Percentiles rank a stretch among this genome's conserved stretches.
These are phyloP conservation scores for Dioszegia hungarica DNA, from an alignment of 768 basidiomycete species.

Conservation along the genomic window DNA sequence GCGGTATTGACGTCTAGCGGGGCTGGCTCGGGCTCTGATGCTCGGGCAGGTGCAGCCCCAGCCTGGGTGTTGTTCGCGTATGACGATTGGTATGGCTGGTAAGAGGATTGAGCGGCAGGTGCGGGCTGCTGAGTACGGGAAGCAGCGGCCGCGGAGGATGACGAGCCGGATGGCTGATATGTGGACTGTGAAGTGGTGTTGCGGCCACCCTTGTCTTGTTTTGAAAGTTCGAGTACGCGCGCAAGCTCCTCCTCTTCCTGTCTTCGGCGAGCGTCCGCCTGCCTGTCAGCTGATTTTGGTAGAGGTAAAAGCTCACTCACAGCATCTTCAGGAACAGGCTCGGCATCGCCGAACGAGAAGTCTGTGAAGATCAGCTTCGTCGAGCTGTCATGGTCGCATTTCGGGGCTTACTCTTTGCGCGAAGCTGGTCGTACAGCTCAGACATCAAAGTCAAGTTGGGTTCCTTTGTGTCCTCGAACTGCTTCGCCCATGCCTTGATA, in stretches of 20 bases:
- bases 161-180: conserved; percentile 8
- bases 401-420: conserved; percentile 65
- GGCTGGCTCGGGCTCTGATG: conserved; percentile 32
- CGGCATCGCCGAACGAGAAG: conserved; percentile 34
- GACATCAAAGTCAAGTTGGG: conserved; percentile 80
- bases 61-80: not conserved
- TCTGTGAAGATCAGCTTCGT: conserved; percentile 7
- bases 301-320: conserved; percentile 13
- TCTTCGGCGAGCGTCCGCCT: conserved; percentile 71
- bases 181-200: conserved; percentile 23
- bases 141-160: conserved; percentile 11
- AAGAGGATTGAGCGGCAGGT: conserved; percentile 17
- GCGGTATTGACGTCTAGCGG: conserved; percentile 54
- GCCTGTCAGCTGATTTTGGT: not conserved
- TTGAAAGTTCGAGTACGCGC: conserved; percentile 85
- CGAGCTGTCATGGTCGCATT: not conserved
- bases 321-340: conserved; percentile 28
- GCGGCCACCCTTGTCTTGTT: conserved; percentile 82
- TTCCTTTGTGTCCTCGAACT: conserved; percentile 66
- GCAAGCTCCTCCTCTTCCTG: conserved; percentile 93
- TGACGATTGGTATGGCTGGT: conserved; percentile 10
- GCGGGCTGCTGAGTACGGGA: conserved; percentile 43
- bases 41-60: conserved; percentile 5
- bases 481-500: conserved; percentile 75
- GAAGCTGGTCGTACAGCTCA: conserved; percentile 75